phyloP scores from a whole-genome alignment of 2,329 filamentous ascomycete genomes.

The Botrytis elliptica region DNA sequence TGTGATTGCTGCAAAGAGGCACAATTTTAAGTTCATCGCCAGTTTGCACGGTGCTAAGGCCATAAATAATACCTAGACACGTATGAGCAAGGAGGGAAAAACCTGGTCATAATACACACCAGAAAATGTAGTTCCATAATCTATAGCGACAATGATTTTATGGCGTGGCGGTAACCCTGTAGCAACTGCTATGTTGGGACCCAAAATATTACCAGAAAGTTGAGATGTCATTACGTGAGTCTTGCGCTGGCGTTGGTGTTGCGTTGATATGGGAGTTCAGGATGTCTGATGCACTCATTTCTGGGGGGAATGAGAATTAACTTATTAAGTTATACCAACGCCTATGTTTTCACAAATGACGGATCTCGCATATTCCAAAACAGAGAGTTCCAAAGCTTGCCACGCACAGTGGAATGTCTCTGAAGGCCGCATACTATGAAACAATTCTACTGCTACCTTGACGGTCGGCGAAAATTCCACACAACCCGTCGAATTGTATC shows the following conservation, averaged over 20 bases:
- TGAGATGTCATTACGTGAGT: neutral
- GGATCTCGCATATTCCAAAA: neutral
- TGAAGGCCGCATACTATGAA: neutral
- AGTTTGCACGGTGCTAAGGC: constrained; percentile 16
- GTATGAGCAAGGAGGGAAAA: neutral
- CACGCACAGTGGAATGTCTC: neutral
- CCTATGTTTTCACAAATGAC: neutral
- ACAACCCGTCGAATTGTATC: neutral
- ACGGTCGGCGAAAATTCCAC: neutral
- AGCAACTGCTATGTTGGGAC: neutral
- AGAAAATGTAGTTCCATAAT: constrained; percentile 34
- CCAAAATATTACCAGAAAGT: fast-evolving
- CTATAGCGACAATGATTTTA: constrained; percentile 32
- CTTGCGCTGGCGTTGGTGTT: neutral
- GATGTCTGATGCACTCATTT: neutral
- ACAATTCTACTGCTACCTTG: neutral
- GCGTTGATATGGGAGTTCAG: neutral
- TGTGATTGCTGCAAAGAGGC: neutral
- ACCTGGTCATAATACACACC: constrained; percentile 16
- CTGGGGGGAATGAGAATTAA: neutral
- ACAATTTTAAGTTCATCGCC: constrained; percentile 22
- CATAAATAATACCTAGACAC: constrained; percentile 23
- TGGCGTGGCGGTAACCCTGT: constrained; percentile 7
- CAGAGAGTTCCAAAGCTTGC: neutral
- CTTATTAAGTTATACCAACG: neutral